Conservation (phyloP, 805 yeast genomes). For the Maudiozyma saulgeensis region DNA sequence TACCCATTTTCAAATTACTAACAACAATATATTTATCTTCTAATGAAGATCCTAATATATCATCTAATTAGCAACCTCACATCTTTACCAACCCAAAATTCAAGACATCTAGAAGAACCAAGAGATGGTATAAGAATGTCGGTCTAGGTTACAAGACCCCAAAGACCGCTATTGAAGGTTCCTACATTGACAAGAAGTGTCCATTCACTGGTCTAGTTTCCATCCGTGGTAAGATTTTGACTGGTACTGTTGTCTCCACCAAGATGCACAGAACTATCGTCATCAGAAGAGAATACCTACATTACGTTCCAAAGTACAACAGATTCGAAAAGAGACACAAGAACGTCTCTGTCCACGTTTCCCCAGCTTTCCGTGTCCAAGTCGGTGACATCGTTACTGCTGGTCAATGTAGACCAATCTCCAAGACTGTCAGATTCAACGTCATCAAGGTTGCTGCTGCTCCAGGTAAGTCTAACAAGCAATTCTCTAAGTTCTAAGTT, state of each 20-base stretch:
- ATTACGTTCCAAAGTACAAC: slow-evolving; percentile 99
- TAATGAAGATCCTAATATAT: no score
- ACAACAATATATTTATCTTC: not conserved
- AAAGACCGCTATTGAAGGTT: slow-evolving; percentile 94
- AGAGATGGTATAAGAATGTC: slow-evolving; percentile 99
- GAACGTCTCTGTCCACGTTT: slow-evolving; percentile 99
- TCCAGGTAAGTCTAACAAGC: slow-evolving; percentile 76
- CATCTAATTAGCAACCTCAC: slow-evolving; percentile 82
- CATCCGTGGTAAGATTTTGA: slow-evolving; percentile 98
- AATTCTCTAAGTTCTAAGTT: slow-evolving; percentile 89
- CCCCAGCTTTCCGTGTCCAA: slow-evolving; percentile 99
- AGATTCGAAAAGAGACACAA: slow-evolving; percentile 99
- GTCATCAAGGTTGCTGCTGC: slow-evolving; percentile 91
- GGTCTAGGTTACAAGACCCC: slow-evolving; percentile 99
- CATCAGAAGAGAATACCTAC: slow-evolving; percentile 99
- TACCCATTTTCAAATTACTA: not conserved
- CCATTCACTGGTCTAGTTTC: slow-evolving; percentile 96
- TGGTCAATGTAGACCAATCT: slow-evolving; percentile 99
- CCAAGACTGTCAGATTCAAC: slow-evolving; percentile 99
- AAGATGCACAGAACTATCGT: slow-evolving; percentile 99
- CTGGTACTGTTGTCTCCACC: slow-evolving; percentile 99
- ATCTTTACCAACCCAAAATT: slow-evolving; percentile 99
- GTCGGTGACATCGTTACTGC: slow-evolving; percentile 99
- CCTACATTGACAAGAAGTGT: slow-evolving; percentile 99
- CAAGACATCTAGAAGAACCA: slow-evolving; percentile 95